These are phyloP conservation scores for Umbelopsis ramanniana DNA, from an alignment of 192 early-diverging fungal genomes.

Conservation along the genomic window DNA sequence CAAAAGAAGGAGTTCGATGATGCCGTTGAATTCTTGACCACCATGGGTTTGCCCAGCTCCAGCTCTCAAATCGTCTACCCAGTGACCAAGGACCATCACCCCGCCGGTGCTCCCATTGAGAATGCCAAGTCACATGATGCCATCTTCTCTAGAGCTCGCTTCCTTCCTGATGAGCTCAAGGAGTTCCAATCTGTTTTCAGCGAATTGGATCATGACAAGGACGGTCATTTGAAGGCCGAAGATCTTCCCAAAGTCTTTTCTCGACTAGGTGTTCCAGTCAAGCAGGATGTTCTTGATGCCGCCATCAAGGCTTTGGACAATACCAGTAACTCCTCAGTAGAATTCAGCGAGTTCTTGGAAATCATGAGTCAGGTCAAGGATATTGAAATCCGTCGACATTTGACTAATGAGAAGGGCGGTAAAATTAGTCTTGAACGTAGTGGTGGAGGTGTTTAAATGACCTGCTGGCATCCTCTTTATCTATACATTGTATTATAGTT, in stretches of 20 bases:
- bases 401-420: conserved; percentile 43
- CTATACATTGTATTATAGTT: conserved; percentile 21
- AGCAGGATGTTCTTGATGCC: conserved; percentile 49
- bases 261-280: conserved; percentile 57
- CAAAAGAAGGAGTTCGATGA: conserved; percentile 71
- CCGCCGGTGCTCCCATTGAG: conserved; percentile 39
- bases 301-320: conserved; percentile 62
- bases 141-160: conserved; percentile 59
- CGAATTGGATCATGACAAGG: conserved; percentile 54
- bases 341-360: conserved; percentile 78
- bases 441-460: conserved; percentile 51
- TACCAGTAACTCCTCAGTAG: conserved; percentile 53
- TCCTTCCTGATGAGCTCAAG: conserved; percentile 65
- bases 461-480: background rate
- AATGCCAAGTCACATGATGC: conserved; percentile 28
- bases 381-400: conserved; percentile 50
- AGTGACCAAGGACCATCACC: conserved; percentile 12
- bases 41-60: conserved; percentile 84
- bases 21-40: conserved; percentile 77
- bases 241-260: conserved; percentile 58
- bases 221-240: conserved; percentile 58
- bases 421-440: conserved; percentile 39
- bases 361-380: conserved; percentile 67
- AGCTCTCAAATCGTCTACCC: conserved; percentile 24
- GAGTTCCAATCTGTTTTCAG: conserved; percentile 61